Evolutionary conservation across 2,329 filamentous ascomycete genomes (phyloP).

Genomic region (Endoconidiophora laricicola): DNA sequence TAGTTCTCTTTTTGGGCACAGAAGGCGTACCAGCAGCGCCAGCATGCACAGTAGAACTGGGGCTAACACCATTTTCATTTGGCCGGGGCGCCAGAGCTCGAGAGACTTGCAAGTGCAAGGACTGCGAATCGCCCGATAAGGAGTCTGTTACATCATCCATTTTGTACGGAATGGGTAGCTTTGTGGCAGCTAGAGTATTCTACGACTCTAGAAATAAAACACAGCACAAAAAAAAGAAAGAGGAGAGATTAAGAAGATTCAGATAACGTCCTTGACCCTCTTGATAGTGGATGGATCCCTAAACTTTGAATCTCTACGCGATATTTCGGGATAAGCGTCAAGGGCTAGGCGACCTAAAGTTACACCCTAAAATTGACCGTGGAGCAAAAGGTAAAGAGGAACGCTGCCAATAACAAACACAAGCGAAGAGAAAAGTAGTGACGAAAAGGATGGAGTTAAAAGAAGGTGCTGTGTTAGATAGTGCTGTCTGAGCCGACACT

Average conservation of each 20-base stretch:
- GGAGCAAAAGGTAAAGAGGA: too few relatives aligned
- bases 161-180: background rate
- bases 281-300: background rate
- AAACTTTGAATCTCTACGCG: too few relatives aligned
- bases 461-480: too few relatives aligned
- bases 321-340: too few relatives aligned
- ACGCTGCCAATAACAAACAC: too few relatives aligned
- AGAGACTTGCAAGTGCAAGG: slow-evolving; percentile 1
- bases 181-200: background rate
- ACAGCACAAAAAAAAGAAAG: background rate
- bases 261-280: background rate
- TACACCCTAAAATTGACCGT: too few relatives aligned
- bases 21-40: slow-evolving; percentile 10
- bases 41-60: slow-evolving; percentile 1
- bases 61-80: background rate
- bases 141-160: slow-evolving; percentile 5
- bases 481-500: too few relatives aligned
- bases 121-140: background rate
- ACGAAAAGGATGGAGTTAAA: too few relatives aligned
- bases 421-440: too few relatives aligned
- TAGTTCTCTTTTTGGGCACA: slow-evolving; percentile 4
- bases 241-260: background rate
- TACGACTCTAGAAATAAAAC: background rate
- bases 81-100: slow-evolving; percentile 9
- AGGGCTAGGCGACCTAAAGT: too few relatives aligned